Base-by-base conservation (phyloP, 805 yeast species). In the Wickerhamiella bombiphila region DNA sequence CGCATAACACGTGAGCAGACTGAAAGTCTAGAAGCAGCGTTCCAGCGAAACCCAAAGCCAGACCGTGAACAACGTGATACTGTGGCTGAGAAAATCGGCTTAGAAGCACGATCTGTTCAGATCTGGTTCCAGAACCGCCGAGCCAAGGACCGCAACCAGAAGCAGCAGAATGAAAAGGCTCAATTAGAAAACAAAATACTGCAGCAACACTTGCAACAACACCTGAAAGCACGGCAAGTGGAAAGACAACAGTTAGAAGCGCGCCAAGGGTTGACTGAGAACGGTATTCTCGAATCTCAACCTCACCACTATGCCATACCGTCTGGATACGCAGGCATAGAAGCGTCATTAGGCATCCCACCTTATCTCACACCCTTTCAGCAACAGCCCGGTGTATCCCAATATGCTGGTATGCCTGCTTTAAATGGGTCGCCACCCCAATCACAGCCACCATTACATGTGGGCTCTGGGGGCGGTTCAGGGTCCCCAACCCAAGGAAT, bases 101-200 rank as follows among this genome's bases (percentile, higher is more conserved):
- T 86, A 74, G 73, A 82, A 21, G 88, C 78, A 49, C 70, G 88
- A 47, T 83, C 85, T 13, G 93, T 86, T 4, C 67, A 94, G 39
- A 83, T 86, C 36, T 86, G 96, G 96, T 86, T 86, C 55, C 95
- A 86, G 56, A 86, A 86, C 54, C 64, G 94, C 44, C 63, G 96
- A 44, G 60, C 60, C 14, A 56, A 56, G 42, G 55, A 53, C n/a
- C 38, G 50, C 36, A 38, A 32, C 30, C 2, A 13, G 38, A 36
- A 11, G 35, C 37, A 26, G 16, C 41, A 32, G 37, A 9, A 24
- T 13, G 11, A 24, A 24, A 37, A 19, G 7, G 26, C 16, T 29
- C 40, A 39, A 22, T 40, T 30, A 13, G 19, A 43, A 37, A 42
- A 42, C 14, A 31, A 35, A 2, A 26, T 38, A 37, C 44, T 36